phyloP scores from a whole-genome alignment of 768 basidiomycete species.

The Amanita muscaria region DNA sequence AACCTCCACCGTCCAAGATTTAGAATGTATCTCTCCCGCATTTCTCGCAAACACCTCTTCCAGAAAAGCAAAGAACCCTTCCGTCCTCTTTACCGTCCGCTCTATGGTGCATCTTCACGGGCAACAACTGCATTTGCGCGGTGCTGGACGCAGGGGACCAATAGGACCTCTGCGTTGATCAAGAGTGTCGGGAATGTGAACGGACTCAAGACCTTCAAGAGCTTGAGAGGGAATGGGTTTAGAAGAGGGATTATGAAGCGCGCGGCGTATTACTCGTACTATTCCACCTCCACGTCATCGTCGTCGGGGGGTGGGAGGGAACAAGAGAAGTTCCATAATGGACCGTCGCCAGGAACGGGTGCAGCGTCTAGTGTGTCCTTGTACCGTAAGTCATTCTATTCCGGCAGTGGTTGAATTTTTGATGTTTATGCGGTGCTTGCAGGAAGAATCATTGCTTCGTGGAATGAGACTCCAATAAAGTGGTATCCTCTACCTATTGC shows the following conservation, averaged over 20 bases:
- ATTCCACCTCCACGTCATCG: not conserved
- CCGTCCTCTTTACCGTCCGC: constrained; percentile 44
- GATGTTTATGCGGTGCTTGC: constrained; percentile 8
- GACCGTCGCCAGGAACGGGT: constrained; percentile 14
- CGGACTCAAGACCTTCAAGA: constrained; percentile 37
- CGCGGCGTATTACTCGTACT: constrained; percentile 13
- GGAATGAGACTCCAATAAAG: constrained; percentile 81
- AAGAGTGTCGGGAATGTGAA: constrained; percentile 25
- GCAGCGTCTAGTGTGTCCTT: constrained; percentile 31
- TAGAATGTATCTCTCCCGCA: constrained; percentile 36
- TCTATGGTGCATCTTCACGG: constrained; percentile 41
- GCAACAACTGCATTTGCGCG: constrained; percentile 32
- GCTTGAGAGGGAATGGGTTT: constrained; percentile 19
- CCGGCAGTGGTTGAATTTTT: too few species aligned
- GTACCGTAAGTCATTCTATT: constrained; percentile 35
- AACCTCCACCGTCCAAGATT: constrained; percentile 3
- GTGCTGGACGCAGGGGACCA: constrained; percentile 46
- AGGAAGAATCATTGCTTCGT: constrained; percentile 67
- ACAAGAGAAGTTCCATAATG: constrained; percentile 1
- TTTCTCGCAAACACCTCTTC: constrained; percentile 28
- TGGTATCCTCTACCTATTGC: constrained; percentile 95
- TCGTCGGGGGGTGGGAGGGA: too few species aligned
- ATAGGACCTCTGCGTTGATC: constrained; percentile 41
- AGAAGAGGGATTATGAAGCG: constrained; percentile 25
- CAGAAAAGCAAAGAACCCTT: constrained; percentile 33